phyloP scores from a whole-genome alignment of 1,139 yeast species.

The Pichia sp. region DNA sequence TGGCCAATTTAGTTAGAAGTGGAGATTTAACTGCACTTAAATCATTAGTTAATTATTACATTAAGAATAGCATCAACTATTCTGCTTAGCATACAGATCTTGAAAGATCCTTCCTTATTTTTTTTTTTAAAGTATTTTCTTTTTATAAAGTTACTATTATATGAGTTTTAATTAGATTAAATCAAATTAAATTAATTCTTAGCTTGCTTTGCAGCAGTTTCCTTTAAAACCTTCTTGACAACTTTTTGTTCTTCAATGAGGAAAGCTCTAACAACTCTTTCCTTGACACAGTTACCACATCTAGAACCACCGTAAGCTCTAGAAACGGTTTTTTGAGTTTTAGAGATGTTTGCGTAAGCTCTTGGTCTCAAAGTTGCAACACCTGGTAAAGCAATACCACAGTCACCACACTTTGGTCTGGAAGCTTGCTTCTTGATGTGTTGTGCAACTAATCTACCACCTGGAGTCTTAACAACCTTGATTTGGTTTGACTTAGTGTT shows the following conservation, averaged over 20 bases:
- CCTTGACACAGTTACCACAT: conserved; percentile 98
- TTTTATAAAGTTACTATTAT: neutral
- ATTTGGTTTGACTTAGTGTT: conserved; percentile 99
- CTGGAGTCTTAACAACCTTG: conserved; percentile 99
- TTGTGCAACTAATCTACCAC: conserved; percentile 96
- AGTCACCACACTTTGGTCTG: conserved; percentile 99
- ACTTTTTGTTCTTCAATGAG: conserved; percentile 99
- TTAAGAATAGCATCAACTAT: neutral
- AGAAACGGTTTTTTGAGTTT: conserved; percentile 95
- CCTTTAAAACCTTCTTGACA: conserved; percentile 97
- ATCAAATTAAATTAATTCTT: conserved; percentile 42
- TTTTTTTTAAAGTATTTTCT: neutral
- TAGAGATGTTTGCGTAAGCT: conserved; percentile 89
- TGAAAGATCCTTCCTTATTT: conserved; percentile 13
- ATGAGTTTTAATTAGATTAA: no score
- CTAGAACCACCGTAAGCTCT: conserved; percentile 99
- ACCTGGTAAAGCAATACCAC: conserved; percentile 90
- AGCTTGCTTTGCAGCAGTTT: conserved; percentile 74
- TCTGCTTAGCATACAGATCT: conserved; percentile 33
- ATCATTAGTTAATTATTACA: conserved; percentile 54
- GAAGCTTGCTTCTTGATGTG: conserved; percentile 93
- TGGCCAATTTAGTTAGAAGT: conserved; percentile 64
- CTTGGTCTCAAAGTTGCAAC: conserved; percentile 94
- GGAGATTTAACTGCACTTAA: conserved; percentile 53
- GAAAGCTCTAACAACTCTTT: conserved; percentile 98